These are phyloP conservation scores for Wickerhamiella siamensis DNA, from an alignment of 805 yeast genomes.

Conservation along the genomic window DNA sequence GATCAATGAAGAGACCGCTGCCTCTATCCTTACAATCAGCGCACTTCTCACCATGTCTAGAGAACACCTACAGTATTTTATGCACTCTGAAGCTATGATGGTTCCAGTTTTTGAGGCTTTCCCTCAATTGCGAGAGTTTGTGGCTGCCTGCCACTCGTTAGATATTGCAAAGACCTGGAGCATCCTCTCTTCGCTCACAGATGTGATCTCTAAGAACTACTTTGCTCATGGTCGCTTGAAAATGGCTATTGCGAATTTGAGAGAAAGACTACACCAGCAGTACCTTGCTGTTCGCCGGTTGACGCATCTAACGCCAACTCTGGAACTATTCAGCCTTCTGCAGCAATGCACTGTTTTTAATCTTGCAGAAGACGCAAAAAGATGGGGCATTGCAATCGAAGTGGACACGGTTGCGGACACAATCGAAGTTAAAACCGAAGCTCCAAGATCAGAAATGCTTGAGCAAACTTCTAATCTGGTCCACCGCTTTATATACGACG, in stretches of 20 bases:
- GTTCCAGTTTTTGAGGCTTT: background rate
- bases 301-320: slow-evolving; percentile 1
- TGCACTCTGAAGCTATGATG: slow-evolving; percentile 1
- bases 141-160: background rate
- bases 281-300: slow-evolving; percentile 7
- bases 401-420: slow-evolving; percentile 4
- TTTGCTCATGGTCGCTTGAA: background rate
- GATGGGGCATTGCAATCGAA: slow-evolving; percentile 8
- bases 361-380: slow-evolving; percentile 5
- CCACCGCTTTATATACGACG: slow-evolving; percentile 5
- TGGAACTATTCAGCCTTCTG: slow-evolving; percentile 1
- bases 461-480: slow-evolving; percentile 2
- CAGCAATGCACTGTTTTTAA: slow-evolving; percentile 2
- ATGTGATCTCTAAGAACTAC: background rate
- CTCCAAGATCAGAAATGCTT: background rate
- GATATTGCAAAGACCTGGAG: slow-evolving; percentile 4
- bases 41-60: slow-evolving; percentile 5
- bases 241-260: background rate
- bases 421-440: background rate
- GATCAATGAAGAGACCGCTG: slow-evolving; percentile 3
- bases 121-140: background rate
- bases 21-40: slow-evolving; percentile 8
- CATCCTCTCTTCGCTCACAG: background rate
- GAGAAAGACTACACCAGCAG: slow-evolving; percentile 1
- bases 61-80: slow-evolving; percentile 5